phyloP scores from a whole-genome alignment of 495 filamentous ascomycete species.

The Astrocystis sublimbata region DNA sequence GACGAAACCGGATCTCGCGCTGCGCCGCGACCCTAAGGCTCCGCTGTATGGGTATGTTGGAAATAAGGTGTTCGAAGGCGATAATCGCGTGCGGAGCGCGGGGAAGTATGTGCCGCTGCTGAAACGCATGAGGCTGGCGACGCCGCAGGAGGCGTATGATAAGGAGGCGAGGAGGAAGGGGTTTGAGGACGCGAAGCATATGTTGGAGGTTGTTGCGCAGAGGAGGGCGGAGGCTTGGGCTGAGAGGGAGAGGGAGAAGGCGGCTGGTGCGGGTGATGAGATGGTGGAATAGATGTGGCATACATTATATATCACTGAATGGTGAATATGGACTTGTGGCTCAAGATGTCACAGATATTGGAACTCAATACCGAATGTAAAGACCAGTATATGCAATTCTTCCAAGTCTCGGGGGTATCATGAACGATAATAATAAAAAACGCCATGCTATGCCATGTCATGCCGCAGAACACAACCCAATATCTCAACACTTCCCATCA shows the following conservation, averaged over 20 bases:
- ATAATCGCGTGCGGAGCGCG: slow-evolving; percentile 54
- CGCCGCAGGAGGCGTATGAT: slow-evolving; percentile 72
- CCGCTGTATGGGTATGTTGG: slow-evolving; percentile 22
- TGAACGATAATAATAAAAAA: slow-evolving; percentile 18
- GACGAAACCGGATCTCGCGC: slow-evolving; percentile 46
- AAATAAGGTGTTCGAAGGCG: slow-evolving; percentile 71
- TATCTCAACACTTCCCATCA: slow-evolving; percentile 15
- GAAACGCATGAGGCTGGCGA: slow-evolving; percentile 61
- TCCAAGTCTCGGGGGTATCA: slow-evolving; percentile 25
- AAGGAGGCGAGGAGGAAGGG: slow-evolving; percentile 74
- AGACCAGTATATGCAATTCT: neutral
- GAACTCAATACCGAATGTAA: neutral
- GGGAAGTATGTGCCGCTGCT: slow-evolving; percentile 74
- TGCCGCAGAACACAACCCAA: neutral
- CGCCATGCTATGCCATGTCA: slow-evolving; percentile 6
- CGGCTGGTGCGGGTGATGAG: neutral
- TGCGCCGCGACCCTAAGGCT: slow-evolving; percentile 16
- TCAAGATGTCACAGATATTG: neutral
- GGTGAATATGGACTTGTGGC: too few relatives aligned
- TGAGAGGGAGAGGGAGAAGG: slow-evolving; percentile 10
- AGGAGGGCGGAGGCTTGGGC: slow-evolving; percentile 25
- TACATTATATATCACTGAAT: neutral
- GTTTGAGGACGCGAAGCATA: slow-evolving; percentile 45
- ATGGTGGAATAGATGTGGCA: neutral
- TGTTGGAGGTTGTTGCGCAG: slow-evolving; percentile 35